phyloP scores from a whole-genome alignment of 345 rosid genomes.

The Euphorbia tirucalli region DNA sequence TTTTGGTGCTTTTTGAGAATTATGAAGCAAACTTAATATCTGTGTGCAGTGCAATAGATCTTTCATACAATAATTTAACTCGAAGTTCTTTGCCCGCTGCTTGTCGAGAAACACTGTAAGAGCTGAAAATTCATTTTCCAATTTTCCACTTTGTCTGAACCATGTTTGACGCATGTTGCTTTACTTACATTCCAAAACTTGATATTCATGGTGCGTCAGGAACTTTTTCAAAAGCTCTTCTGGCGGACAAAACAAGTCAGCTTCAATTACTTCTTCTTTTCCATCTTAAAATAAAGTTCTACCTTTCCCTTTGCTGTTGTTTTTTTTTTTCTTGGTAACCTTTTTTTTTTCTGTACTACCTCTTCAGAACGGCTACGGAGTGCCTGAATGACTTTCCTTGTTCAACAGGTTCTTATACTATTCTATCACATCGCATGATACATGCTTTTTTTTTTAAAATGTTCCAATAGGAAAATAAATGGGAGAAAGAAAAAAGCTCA shows the following conservation, averaged over 20 bases:
- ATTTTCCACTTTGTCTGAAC: neutral
- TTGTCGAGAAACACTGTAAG: slow-evolving; percentile 4
- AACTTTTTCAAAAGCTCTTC: slow-evolving; percentile 11
- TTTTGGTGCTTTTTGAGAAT: neutral
- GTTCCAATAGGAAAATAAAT: no score
- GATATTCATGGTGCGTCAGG: neutral
- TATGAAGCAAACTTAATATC: neutral
- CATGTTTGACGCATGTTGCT: neutral
- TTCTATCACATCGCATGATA: neutral
- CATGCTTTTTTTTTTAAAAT: no score
- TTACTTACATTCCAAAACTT: neutral
- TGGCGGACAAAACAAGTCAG: neutral
- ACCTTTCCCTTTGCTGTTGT: neutral
- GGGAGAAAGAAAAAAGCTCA: no score
- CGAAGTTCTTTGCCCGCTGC: neutral
- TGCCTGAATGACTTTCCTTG: neutral
- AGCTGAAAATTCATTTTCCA: neutral
- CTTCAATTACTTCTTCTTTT: neutral
- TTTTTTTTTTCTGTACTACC: neutral
- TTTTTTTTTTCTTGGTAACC: neutral
- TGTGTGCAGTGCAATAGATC: slow-evolving; percentile 9
- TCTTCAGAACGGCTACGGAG: neutral
- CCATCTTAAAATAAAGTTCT: no score
- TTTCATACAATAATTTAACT: slow-evolving; percentile 17
- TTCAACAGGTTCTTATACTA: slow-evolving; percentile 1